Conservation (phyloP, 164 flowering plant genomes). For the Liquidambar formosana region DNA sequence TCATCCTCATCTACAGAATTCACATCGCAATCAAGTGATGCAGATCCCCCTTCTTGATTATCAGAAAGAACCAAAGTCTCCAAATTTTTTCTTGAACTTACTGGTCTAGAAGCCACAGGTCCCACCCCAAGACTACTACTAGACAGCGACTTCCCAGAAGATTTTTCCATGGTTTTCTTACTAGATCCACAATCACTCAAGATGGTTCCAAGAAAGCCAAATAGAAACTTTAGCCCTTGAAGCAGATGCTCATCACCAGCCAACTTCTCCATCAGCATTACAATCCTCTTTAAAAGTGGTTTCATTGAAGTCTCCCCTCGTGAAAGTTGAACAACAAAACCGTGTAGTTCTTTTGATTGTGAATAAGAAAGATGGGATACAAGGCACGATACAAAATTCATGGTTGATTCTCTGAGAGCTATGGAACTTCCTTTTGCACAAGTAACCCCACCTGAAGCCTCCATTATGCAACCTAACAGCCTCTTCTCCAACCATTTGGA, state of each 20-base stretch:
- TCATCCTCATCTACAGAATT: slow-evolving; percentile 95
- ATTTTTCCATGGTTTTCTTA: slow-evolving; percentile 42
- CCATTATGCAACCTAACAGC: slow-evolving; percentile 55
- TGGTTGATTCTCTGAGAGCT: slow-evolving; percentile 76
- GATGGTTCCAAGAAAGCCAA: slow-evolving; percentile 63
- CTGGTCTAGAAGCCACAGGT: slow-evolving; percentile 42
- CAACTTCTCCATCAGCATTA: slow-evolving; percentile 69
- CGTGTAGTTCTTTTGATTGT: slow-evolving; percentile 44
- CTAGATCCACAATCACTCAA: slow-evolving; percentile 66
- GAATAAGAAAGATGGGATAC: slow-evolving; percentile 47
- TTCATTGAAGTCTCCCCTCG: slow-evolving; percentile 58
- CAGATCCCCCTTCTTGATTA: slow-evolving; percentile 62
- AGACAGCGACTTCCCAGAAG: slow-evolving; percentile 47
- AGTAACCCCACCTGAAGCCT: slow-evolving; percentile 38
- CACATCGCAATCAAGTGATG: slow-evolving; percentile 87
- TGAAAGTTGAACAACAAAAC: slow-evolving; percentile 69
- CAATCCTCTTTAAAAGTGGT: slow-evolving; percentile 57
- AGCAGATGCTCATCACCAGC: slow-evolving; percentile 60
- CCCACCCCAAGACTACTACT: slow-evolving; percentile 47
- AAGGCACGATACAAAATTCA: slow-evolving; percentile 65
- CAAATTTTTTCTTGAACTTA: slow-evolving; percentile 58
- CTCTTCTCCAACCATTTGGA: slow-evolving; percentile 86
- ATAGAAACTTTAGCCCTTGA: slow-evolving; percentile 80
- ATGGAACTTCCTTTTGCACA: slow-evolving; percentile 55
- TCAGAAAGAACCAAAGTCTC: slow-evolving; percentile 63